Evolutionary conservation across 2,329 filamentous ascomycete genomes (phyloP), one percentile per base, ranked within the genome.

Genomic region (Penicillium rolfsii): DNA sequence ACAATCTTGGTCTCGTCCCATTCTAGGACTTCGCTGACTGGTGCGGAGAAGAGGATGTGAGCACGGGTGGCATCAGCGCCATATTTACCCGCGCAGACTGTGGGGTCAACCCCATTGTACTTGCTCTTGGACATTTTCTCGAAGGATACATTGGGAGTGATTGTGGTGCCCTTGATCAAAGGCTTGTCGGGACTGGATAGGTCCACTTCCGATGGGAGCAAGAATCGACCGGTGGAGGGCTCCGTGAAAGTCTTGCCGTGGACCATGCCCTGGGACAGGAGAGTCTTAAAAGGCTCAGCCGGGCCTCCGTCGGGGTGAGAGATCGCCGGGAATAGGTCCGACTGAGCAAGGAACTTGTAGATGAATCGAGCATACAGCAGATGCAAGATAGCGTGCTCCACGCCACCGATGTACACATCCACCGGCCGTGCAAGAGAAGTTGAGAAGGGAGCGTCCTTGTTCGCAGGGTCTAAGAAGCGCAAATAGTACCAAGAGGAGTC

Each of bases 121-220:
- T 97, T 97, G 70, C 91, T 96, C 78, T 97, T 97, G 41, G 91
- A 95, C 93, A 97, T 97, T 74, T 97, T 97, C 74, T 96, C 92
- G 68, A 85, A 96, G 1, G 86, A 88, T 19, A 92, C 77, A 30
- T 80, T 84, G 1, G 89, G 86, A 0, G 72, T 70, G 52, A 84
- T 77, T 3, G 87, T 85, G 0, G 87, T 90, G 0, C 83, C 82
- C 19, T 81, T 81, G n/a, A 95, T 84, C 57, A 81, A 80, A 0
- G 90, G 90, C 12, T 79, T 77, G 0, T 80, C 77, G 0, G 84
- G 79, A 43, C 85, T 81, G 3, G 80, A 82, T 4, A 89, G 69
- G 64, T 93, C 87, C 14, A 96, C 82, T 74, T 96, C 91, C 16
- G 87, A 83, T 0, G 90, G 90, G 64, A 86, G 89, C 26, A 97